Conservation (phyloP, 2,329 filamentous ascomycete genomes). For the Botrytis galanthina region DNA sequence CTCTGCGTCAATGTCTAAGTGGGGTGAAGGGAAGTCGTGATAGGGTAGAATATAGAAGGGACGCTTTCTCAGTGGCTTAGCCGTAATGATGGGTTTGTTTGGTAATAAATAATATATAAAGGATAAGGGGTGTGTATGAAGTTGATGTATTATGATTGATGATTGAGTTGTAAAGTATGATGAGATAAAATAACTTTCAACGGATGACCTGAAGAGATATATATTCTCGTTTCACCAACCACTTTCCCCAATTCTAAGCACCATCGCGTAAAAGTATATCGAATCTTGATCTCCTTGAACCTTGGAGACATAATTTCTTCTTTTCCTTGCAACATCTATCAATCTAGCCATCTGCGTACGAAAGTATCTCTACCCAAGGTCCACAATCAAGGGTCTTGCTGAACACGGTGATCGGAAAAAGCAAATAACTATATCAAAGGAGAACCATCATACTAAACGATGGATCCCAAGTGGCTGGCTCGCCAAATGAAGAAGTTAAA, state of each 20-base stretch:
- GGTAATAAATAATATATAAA: neutral
- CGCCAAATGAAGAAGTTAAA: neutral
- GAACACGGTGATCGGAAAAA: neutral
- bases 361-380: conserved; percentile 1
- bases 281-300: conserved; percentile 6
- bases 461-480: neutral
- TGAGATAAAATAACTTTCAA: neutral
- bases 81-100: neutral
- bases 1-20: conserved; percentile 5
- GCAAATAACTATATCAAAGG: neutral
- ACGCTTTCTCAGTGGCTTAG: conserved; percentile 3
- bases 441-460: neutral
- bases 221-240: conserved; percentile 16
- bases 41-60: conserved; percentile 8
- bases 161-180: conserved; percentile 7
- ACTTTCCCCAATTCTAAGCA: conserved; percentile 2
- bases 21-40: conserved; percentile 3
- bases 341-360: conserved; percentile 11
- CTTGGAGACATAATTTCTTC: neutral
- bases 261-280: conserved; percentile 2
- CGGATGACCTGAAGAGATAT: conserved; percentile 9
- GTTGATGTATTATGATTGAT: conserved; percentile 9
- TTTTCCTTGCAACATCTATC: conserved; percentile 3
- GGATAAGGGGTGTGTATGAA: neutral
- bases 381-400: conserved; percentile 5